Conservation (phyloP, 2,329 filamentous ascomycete genomes). For the Aspergillus pseudonomiae region DNA sequence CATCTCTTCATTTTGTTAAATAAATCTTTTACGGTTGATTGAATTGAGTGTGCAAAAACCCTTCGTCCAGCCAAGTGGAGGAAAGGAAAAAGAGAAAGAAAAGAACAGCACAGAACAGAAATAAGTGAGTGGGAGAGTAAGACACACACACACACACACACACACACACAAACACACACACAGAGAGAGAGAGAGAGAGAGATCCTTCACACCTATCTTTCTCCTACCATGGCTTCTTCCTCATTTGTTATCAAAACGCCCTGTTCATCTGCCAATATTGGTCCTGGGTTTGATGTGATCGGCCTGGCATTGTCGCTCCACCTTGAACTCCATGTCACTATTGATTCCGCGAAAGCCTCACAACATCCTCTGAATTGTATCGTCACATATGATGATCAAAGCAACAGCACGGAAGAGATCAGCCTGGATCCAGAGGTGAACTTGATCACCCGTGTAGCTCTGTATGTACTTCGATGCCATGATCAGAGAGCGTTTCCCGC, state of each 20-base stretch:
- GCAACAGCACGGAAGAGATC: slow-evolving; percentile 71
- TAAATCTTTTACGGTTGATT: not conserved
- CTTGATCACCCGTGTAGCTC: slow-evolving; percentile 88
- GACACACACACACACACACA: too few relatives aligned
- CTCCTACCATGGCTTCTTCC: slow-evolving; percentile 23
- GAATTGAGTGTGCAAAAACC: not conserved
- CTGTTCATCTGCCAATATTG: slow-evolving; percentile 96
- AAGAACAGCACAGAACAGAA: not conserved
- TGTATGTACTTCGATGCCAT: slow-evolving; percentile 94
- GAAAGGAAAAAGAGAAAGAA: not conserved
- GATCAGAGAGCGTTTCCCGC: slow-evolving; percentile 79
- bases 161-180: too few relatives aligned
- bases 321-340: slow-evolving; percentile 82
- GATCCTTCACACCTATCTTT: not conserved
- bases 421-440: slow-evolving; percentile 83
- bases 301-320: slow-evolving; percentile 89
- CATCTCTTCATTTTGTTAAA: not conserved
- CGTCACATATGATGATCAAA: slow-evolving; percentile 86
- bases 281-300: slow-evolving; percentile 96
- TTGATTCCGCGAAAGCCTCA: slow-evolving; percentile 59
- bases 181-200: not conserved
- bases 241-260: slow-evolving; percentile 77
- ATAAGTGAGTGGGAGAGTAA: too few relatives aligned
- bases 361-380: slow-evolving; percentile 65
- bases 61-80: too few relatives aligned